Evolutionary conservation across 192 early-diverging fungal species (phyloP).

Genomic region (Linnemannia zychae): DNA sequence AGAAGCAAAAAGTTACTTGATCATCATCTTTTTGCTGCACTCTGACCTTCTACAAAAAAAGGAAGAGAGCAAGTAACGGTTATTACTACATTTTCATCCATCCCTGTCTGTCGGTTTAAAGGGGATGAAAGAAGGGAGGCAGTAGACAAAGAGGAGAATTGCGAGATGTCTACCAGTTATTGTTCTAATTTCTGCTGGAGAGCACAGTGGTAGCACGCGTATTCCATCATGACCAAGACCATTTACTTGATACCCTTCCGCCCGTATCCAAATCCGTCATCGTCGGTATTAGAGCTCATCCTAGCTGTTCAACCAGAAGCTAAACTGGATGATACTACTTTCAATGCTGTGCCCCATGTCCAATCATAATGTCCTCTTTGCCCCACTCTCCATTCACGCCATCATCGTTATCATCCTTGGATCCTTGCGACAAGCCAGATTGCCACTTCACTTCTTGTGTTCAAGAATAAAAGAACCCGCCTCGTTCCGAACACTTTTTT

Average conservation of each 20-base stretch:
- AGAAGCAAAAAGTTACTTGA: neutral
- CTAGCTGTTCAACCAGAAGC: neutral
- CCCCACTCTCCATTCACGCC: neutral
- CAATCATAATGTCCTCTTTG: neutral
- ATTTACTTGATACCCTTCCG: neutral
- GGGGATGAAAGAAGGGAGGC: neutral
- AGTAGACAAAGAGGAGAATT: neutral
- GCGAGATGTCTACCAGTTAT: neutral
- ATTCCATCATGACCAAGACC: neutral
- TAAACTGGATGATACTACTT: neutral
- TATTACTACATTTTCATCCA: neutral
- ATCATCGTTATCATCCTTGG: neutral
- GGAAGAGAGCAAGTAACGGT: constrained; percentile 6
- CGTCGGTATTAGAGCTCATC: neutral
- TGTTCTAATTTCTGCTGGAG: neutral
- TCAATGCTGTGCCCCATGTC: neutral
- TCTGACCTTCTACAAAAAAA: neutral
- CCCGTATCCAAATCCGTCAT: constrained; percentile 1
- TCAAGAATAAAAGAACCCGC: neutral
- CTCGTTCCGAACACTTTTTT: neutral
- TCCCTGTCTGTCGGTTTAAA: neutral
- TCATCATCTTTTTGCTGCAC: neutral
- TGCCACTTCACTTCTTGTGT: neutral
- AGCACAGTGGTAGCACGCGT: neutral
- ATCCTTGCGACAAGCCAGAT: neutral